A percentile compares a stretch with the other conserved stretches of the same genome.
Conservation (phyloP, 768 basidiomycete species). For the Amanita polypyramis region DNA sequence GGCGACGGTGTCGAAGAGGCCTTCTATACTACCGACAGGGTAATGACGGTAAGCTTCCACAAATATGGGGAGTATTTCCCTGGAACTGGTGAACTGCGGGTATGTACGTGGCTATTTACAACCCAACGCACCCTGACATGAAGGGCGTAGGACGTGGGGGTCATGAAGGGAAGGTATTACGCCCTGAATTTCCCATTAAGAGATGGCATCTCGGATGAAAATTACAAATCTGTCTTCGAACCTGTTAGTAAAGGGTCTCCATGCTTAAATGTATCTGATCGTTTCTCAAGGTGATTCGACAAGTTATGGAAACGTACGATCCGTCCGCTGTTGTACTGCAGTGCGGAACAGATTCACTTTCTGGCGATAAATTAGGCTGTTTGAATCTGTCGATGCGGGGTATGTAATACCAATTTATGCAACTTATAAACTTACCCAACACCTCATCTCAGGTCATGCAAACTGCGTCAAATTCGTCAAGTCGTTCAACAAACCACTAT, state of each 20-base stretch:
- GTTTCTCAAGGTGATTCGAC: slow-evolving; percentile 63
- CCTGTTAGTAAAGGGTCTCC: slow-evolving; percentile 48
- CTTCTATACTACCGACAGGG: slow-evolving; percentile 96
- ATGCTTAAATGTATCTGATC: neutral
- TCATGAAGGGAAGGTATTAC: slow-evolving; percentile 90
- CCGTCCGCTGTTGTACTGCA: slow-evolving; percentile 95
- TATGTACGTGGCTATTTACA: slow-evolving; percentile 23
- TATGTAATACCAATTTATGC: slow-evolving; percentile 16
- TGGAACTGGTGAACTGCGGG: slow-evolving; percentile 93
- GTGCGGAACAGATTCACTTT: slow-evolving; percentile 94
- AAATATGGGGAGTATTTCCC: slow-evolving; percentile 99
- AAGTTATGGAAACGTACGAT: slow-evolving; percentile 91
- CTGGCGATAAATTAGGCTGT: slow-evolving; percentile 92
- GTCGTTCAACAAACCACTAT: slow-evolving; percentile 87
- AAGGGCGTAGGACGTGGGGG: slow-evolving; percentile 70
- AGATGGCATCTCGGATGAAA: slow-evolving; percentile 92
- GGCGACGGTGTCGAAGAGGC: slow-evolving; percentile 99
- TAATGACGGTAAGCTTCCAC: slow-evolving; percentile 98
- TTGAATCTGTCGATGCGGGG: slow-evolving; percentile 96
- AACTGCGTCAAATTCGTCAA: slow-evolving; percentile 97
- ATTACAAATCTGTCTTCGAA: slow-evolving; percentile 91
- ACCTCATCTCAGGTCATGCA: slow-evolving; percentile 61
- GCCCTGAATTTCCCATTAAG: slow-evolving; percentile 90
- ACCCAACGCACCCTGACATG: slow-evolving; percentile 6
- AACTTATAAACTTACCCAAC: neutral